Percentiles rank a stretch among this genome's conserved stretches.
Evolutionary conservation across 495 filamentous ascomycete species (phyloP).

Genomic region (Rusavskia elegans): DNA sequence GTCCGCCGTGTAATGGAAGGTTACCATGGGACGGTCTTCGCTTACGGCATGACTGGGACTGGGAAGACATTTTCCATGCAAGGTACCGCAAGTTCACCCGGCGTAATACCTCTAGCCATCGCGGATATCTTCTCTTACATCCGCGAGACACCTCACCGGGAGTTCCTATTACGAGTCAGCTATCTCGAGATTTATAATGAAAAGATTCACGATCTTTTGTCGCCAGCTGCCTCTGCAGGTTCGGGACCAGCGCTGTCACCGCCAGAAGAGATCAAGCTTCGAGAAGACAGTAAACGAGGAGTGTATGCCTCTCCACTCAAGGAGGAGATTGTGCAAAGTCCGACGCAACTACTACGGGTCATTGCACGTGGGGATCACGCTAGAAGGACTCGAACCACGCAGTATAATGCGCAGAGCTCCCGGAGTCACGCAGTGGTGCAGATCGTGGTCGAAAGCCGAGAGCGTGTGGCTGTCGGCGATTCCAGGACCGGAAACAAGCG

Average conservation of each 20-base stretch:
- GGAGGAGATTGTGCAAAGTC: slow-evolving; percentile 96
- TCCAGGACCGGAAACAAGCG: slow-evolving; percentile 49
- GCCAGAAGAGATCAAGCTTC: slow-evolving; percentile 86
- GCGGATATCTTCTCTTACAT: slow-evolving; percentile 99
- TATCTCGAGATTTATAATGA: slow-evolving; percentile 99
- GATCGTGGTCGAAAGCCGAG: slow-evolving; percentile 93
- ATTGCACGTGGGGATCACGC: slow-evolving; percentile 91
- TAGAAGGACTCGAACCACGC: slow-evolving; percentile 76
- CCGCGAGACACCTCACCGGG: slow-evolving; percentile 83
- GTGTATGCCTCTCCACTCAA: slow-evolving; percentile 94
- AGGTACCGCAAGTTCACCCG: slow-evolving; percentile 88
- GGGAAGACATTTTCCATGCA: slow-evolving; percentile 99
- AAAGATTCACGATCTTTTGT: slow-evolving; percentile 86
- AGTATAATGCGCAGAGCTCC: slow-evolving; percentile 91
- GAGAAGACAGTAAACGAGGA: slow-evolving; percentile 88
- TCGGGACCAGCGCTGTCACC: slow-evolving; percentile 27
- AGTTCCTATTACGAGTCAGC: slow-evolving; percentile 91
- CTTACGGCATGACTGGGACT: slow-evolving; percentile 97
- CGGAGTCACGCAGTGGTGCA: slow-evolving; percentile 96
- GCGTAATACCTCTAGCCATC: slow-evolving; percentile 92
- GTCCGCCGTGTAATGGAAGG: slow-evolving; percentile 97
- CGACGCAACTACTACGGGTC: slow-evolving; percentile 84
- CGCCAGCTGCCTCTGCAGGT: slow-evolving; percentile 40
- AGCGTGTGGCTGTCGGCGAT: slow-evolving; percentile 45
- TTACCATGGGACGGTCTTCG: slow-evolving; percentile 96